phyloP scores from a whole-genome alignment of 768 basidiomycete genomes.

The Leccinum uliginosum region DNA sequence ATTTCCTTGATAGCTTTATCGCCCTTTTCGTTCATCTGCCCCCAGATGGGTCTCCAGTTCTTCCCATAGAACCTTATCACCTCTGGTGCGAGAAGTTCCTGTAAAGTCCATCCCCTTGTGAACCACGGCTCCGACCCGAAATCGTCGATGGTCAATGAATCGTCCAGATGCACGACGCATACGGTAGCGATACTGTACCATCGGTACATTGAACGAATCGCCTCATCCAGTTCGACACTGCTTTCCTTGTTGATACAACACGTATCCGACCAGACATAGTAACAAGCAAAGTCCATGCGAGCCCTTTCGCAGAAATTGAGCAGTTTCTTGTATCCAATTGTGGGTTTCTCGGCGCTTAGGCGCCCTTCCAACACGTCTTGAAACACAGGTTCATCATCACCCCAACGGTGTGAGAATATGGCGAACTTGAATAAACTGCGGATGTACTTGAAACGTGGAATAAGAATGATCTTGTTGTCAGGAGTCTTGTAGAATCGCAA shows the following conservation, averaged over 20 bases:
- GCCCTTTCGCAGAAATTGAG: slow-evolving; percentile 15
- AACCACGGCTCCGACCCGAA: slow-evolving; percentile 21
- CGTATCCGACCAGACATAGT: slow-evolving; percentile 25
- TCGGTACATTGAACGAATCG: slow-evolving; percentile 27
- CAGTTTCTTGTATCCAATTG: slow-evolving; percentile 17
- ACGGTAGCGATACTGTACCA: slow-evolving; percentile 24
- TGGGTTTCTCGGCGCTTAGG: background rate
- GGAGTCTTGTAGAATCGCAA: background rate
- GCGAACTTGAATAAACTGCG: slow-evolving; percentile 14
- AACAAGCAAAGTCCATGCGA: slow-evolving; percentile 11
- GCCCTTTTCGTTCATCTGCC: background rate
- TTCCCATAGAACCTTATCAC: slow-evolving; percentile 17
- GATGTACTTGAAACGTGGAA: slow-evolving; percentile 1
- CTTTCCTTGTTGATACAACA: slow-evolving; percentile 23
- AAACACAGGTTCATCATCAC: slow-evolving; percentile 16
- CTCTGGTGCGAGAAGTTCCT: slow-evolving; percentile 14
- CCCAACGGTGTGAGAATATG: slow-evolving; percentile 22
- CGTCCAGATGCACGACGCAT: slow-evolving; percentile 21
- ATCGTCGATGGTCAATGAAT: slow-evolving; percentile 6
- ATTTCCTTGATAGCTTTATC: slow-evolving; percentile 13
- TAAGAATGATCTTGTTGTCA: background rate
- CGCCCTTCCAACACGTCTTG: slow-evolving; percentile 1
- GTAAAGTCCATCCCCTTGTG: slow-evolving; percentile 20
- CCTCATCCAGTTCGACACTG: slow-evolving; percentile 29
- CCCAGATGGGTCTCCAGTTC: slow-evolving; percentile 16